A percentile compares a stretch with the other conserved stretches of the same genome.
These are phyloP conservation scores for Pseudonitzschia multiseries DNA, from an alignment of 108 stramenopile species.

Conservation along the genomic window DNA sequence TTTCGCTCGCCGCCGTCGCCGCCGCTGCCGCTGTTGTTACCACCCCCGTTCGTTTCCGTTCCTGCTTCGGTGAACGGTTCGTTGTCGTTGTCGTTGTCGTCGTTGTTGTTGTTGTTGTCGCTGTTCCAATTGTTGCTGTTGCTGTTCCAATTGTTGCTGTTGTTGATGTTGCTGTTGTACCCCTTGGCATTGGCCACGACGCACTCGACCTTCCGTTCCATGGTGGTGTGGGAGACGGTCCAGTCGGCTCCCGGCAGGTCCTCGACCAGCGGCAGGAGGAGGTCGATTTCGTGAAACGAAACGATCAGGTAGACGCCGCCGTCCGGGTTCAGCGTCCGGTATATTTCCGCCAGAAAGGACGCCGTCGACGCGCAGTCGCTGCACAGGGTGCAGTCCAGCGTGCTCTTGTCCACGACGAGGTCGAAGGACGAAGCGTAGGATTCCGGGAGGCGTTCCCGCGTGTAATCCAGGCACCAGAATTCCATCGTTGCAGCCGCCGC, in stretches of 20 bases:
- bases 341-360: constrained; percentile 58
- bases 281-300: constrained; percentile 72
- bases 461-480: constrained; percentile 25
- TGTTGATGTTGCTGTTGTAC: not conserved
- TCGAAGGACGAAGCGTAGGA: constrained; percentile 46
- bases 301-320: constrained; percentile 71
- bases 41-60: not conserved
- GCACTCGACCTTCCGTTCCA: constrained; percentile 64
- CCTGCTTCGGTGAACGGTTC: not conserved
- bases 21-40: not conserved
- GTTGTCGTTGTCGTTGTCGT: not conserved
- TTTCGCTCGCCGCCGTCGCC: constrained; percentile 3
- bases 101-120: not conserved
- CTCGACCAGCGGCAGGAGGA: constrained; percentile 53
- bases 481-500: too few species aligned
- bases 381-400: constrained; percentile 81
- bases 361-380: constrained; percentile 53
- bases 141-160: not conserved
- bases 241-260: constrained; percentile 72
- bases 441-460: constrained; percentile 28
- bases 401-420: constrained; percentile 79
- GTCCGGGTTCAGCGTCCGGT: constrained; percentile 49
- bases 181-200: constrained; percentile 5
- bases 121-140: not conserved
- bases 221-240: constrained; percentile 51